Conservation (phyloP, 306 rosid species). For the Vigna reflexopilosa region DNA sequence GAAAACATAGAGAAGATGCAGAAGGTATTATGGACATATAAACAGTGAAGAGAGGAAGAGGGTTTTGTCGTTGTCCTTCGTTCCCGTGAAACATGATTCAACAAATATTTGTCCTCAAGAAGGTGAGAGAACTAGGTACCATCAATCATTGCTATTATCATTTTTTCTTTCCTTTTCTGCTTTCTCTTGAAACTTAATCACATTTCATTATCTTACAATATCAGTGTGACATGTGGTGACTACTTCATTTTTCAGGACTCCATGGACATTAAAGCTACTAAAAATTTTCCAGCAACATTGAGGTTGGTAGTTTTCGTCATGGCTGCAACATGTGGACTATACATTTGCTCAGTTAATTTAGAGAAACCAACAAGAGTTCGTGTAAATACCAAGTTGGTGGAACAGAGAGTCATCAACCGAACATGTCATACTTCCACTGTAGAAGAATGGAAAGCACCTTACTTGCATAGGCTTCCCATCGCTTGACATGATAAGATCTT, state of each 20-base stretch:
- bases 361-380: constrained; percentile 46
- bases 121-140: constrained; percentile 30
- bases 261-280: constrained; percentile 51
- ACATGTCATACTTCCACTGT: constrained; percentile 48
- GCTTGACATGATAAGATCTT: constrained; percentile 79
- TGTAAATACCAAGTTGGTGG: constrained; percentile 46
- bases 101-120: constrained; percentile 35
- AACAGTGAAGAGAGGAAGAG: constrained; percentile 32
- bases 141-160: neutral
- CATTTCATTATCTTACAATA: neutral
- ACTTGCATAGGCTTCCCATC: constrained; percentile 91
- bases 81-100: constrained; percentile 36
- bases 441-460: constrained; percentile 54
- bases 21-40: neutral
- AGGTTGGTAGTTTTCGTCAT: constrained; percentile 56
- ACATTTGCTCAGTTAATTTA: constrained; percentile 50
- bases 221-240: constrained; percentile 10
- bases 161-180: neutral
- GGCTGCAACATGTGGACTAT: constrained; percentile 57
- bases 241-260: constrained; percentile 53
- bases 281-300: constrained; percentile 57
- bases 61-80: constrained; percentile 31
- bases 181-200: neutral
- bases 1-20: constrained; percentile 17
- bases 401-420: constrained; percentile 30